Percentiles rank a stretch among this genome's conserved stretches.
These are phyloP conservation scores for Salix suchowensis DNA, from an alignment of 345 rosid genomes.

Conservation along the genomic window DNA sequence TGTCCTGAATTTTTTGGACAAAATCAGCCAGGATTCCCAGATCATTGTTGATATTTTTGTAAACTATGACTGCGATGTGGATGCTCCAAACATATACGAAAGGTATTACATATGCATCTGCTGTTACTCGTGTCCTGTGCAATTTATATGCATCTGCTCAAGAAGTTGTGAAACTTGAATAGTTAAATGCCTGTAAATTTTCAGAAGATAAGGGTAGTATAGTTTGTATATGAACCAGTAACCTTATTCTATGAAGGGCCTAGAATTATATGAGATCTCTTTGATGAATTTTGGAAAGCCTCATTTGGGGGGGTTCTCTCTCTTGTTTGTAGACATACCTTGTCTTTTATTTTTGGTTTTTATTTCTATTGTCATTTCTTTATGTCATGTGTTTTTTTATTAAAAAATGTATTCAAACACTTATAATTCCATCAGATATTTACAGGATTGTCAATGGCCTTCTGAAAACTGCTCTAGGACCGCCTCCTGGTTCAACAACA, in stretches of 20 bases:
- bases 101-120: constrained; percentile 46
- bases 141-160: background rate
- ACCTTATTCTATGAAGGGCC: background rate
- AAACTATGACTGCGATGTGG: constrained; percentile 94
- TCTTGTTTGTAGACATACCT: background rate
- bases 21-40: constrained; percentile 71
- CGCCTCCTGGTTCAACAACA: constrained; percentile 85
- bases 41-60: constrained; percentile 83
- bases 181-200: background rate
- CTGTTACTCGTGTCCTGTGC: background rate
- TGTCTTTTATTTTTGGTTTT: background rate
- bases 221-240: background rate
- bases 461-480: constrained; percentile 90
- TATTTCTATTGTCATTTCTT: background rate
- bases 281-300: background rate
- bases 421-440: constrained; percentile 91
- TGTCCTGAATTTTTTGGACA: constrained; percentile 77
- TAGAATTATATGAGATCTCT: background rate
- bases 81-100: constrained; percentile 89
- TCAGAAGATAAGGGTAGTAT: background rate
- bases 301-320: background rate
- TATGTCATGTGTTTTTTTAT: background rate
- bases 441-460: constrained; percentile 98
- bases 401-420: constrained; percentile 62
- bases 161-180: background rate